These are phyloP conservation scores for Syncephalis plumigaleata DNA, from an alignment of 371 early-diverging fungal species.

Conservation along the genomic window DNA sequence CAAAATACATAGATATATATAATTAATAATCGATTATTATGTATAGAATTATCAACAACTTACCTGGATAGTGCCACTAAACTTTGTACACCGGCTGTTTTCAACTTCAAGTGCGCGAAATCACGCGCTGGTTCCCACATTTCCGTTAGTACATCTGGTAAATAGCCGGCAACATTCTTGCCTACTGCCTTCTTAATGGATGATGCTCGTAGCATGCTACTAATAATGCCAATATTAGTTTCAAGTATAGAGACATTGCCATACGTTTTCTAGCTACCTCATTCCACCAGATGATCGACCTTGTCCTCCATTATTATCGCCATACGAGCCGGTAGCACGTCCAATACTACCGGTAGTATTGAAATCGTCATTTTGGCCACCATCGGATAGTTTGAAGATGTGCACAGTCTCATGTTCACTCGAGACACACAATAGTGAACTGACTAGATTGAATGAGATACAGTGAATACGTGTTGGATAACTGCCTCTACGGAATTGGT, in stretches of 20 bases:
- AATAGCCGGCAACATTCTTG: conserved; percentile 48
- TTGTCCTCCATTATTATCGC: background rate
- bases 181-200: conserved; percentile 23
- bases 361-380: background rate
- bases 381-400: conserved; percentile 60
- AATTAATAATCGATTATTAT: conserved; percentile 1
- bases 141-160: conserved; percentile 76
- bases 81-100: conserved; percentile 60
- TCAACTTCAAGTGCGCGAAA: conserved; percentile 81
- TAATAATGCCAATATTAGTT: conserved; percentile 2
- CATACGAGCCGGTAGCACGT: background rate
- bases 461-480: conserved; percentile 83
- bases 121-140: conserved; percentile 92
- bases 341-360: background rate
- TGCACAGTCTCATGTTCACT: conserved; percentile 94
- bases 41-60: conserved; percentile 1
- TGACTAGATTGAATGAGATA: conserved; percentile 70
- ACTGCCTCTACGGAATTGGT: conserved; percentile 87
- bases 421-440: conserved; percentile 69
- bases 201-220: conserved; percentile 31
- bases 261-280: background rate
- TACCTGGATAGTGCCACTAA: conserved; percentile 64
- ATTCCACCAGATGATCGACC: background rate
- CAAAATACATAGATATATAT: too few relatives aligned
- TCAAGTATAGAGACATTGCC: background rate